Evolutionary conservation across 176 grass and related monocot genomes (phyloP).

Genomic region (Oryza meyeriana): DNA sequence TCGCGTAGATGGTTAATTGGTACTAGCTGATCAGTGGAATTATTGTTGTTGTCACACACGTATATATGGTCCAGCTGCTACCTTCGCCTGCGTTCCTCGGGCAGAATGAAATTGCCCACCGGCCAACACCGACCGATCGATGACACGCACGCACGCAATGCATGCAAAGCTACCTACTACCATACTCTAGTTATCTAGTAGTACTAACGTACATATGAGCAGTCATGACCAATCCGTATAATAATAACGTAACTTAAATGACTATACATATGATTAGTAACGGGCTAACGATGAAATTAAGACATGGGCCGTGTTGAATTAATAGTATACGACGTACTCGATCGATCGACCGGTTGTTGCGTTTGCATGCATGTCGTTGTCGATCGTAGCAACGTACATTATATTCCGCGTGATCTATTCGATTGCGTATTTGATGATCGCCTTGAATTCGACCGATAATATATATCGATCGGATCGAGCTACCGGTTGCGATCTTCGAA

Average conservation of each 20-base stretch:
- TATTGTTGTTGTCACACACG: not conserved
- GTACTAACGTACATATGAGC: not conserved
- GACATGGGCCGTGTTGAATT: not conserved
- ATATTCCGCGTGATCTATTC: not conserved
- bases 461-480: not conserved
- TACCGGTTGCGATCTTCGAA: not conserved
- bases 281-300: too few relatives aligned
- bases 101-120: too few relatives aligned
- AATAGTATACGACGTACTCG: not conserved
- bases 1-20: too few relatives aligned
- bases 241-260: not conserved
- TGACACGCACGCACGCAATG: not conserved
- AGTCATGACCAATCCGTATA: not conserved
- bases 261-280: not conserved
- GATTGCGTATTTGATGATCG: not conserved
- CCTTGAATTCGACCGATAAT: conserved; percentile 10
- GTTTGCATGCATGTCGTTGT: not conserved
- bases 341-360: not conserved
- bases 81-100: too few relatives aligned
- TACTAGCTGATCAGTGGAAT: too few relatives aligned
- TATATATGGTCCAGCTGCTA: not conserved
- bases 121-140: not conserved
- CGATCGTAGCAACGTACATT: not conserved
- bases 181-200: not conserved
- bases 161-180: too few relatives aligned